Evolutionary conservation across 306 rosid genomes (phyloP), one percentile per base, ranked within the genome.

Genomic region (Inga oerstediana): DNA sequence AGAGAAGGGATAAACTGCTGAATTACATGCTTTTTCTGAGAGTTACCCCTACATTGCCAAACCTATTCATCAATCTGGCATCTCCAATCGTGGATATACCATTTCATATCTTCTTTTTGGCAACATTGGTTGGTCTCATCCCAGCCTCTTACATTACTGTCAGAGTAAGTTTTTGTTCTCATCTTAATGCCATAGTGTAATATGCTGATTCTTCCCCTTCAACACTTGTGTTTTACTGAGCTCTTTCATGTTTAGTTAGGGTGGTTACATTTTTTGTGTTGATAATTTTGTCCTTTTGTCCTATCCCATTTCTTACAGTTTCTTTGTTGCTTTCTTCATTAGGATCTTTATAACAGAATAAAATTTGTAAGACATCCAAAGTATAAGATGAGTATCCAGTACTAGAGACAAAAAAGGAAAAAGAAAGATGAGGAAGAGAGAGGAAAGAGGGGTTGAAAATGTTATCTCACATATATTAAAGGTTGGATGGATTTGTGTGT

Each of bases 11-110:
- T 76, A 96, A 86, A 97, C 87, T 96, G 88, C 92, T 96, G 59
- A 96, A 96, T 82, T 96, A 93, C 93, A 93, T 96, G 99, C 97
- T 96, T 77, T 96, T 96, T 80, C 91, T 96, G 72, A 92, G 99
- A 90, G 86, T 96, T 48, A 96, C 99, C n/a, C 99, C 99, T 7
- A 91, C 98, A 41, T 85, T 96, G 83, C 99, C 98, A 14, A 96
- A 96, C 87, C 94, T 96, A 76, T 96, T 96, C 84, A 96, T 96
- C 88, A 96, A 96, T 88, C 88, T 96, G 94, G 99, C 99, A 41
- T 96, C 98, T 79, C 98, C 99, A 39, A 96, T 96, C 75, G 99
- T 96, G 68, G 97, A 93, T 81, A 91, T 96, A 75, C 99, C 98
- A 0, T 96, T 96, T 88, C 98, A 96, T 79, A 66, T 91, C 80